Conservation (phyloP, 768 basidiomycete genomes). For the Clitopilus passeckerianus region DNA sequence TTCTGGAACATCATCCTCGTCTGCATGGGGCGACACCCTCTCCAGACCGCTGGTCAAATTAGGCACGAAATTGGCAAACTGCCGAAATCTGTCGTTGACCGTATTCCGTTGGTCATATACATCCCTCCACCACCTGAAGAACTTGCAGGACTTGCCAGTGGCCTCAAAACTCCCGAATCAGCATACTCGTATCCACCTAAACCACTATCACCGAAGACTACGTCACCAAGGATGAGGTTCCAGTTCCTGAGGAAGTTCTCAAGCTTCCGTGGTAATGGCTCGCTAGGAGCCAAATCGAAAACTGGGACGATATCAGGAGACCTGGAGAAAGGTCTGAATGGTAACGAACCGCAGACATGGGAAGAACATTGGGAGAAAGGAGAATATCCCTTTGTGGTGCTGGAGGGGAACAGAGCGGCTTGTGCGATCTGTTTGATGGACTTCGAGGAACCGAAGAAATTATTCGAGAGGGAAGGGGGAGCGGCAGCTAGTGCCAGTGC, state of each 20-base stretch:
- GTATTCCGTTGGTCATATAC: conserved; percentile 81
- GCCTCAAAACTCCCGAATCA: conserved; percentile 29
- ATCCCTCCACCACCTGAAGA: conserved; percentile 72
- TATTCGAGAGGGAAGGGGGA: conserved; percentile 8
- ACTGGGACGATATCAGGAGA: conserved; percentile 6
- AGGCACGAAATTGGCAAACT: conserved; percentile 78
- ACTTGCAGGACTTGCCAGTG: conserved; percentile 22
- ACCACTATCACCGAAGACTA: conserved; percentile 14
- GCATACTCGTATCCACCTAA: conserved; percentile 63
- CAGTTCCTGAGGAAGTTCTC: conserved; percentile 39
- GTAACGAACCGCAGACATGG: conserved; percentile 46
- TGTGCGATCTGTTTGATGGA: conserved; percentile 85
- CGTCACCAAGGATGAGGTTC: conserved; percentile 41
- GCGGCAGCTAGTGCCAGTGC: background rate
- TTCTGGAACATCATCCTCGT: conserved; percentile 77
- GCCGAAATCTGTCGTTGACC: conserved; percentile 64
- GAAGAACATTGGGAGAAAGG: conserved; percentile 75
- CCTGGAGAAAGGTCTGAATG: background rate
- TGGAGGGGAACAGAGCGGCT: conserved; percentile 79
- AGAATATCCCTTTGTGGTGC: conserved; percentile 75
- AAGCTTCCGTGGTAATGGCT: conserved; percentile 16
- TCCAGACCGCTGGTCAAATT: conserved; percentile 69
- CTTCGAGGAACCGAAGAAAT: conserved; percentile 65
- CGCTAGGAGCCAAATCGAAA: background rate
- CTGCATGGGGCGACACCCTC: conserved; percentile 74